Conservation (phyloP, 2,329 filamentous ascomycete genomes). For the Fusarium subtropicale region DNA sequence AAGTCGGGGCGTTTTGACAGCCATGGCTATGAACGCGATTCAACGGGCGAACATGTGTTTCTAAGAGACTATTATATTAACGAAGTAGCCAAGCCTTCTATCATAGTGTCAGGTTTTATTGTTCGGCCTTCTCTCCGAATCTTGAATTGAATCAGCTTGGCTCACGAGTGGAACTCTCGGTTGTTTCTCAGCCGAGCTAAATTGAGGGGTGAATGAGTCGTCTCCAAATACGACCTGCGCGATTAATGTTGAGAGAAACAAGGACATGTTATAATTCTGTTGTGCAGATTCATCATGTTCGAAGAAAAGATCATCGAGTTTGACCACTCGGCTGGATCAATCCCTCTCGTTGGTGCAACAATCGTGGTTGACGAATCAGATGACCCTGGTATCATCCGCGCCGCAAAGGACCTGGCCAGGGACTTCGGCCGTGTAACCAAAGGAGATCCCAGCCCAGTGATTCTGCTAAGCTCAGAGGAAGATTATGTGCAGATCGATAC, state of each 20-base stretch:
- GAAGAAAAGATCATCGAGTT: slow-evolving; percentile 28
- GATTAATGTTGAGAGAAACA: neutral
- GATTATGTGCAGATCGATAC: neutral
- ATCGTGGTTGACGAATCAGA: slow-evolving; percentile 31
- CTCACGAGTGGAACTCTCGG: neutral
- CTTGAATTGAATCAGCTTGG: neutral
- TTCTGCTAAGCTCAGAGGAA: neutral
- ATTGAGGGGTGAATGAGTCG: neutral
- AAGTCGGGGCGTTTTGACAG: slow-evolving; percentile 6
- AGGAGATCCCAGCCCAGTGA: neutral
- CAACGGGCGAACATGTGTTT: neutral
- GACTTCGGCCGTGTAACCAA: slow-evolving; percentile 30
- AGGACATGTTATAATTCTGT: neutral
- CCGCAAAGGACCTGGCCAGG: slow-evolving; percentile 20
- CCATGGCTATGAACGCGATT: slow-evolving; percentile 22
- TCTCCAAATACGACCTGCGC: neutral
- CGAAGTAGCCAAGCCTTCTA: neutral
- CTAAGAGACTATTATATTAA: neutral
- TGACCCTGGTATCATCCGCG: slow-evolving; percentile 21
- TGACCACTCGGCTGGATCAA: neutral
- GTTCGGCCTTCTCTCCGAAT: slow-evolving; percentile 3
- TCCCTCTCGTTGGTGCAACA: slow-evolving; percentile 12
- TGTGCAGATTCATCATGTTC: slow-evolving; percentile 10
- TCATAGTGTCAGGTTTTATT: fast-evolving
- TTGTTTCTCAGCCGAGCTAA: neutral